Base-by-base conservation (phyloP, 2,329 filamentous ascomycete genomes). In the Ophiocordyceps camponoti-floridani region DNA sequence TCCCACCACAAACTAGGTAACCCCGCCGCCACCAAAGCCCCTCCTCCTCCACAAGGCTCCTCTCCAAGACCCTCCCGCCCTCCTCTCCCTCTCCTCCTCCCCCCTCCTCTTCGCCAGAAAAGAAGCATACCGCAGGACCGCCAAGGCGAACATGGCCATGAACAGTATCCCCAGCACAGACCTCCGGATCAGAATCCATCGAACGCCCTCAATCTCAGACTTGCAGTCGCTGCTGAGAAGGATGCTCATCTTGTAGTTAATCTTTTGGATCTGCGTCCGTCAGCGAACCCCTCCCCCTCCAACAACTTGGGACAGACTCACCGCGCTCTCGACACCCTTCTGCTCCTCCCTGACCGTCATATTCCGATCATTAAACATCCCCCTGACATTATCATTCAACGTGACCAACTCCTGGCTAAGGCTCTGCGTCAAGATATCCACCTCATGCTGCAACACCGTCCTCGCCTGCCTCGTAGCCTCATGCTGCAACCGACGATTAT, bases 161-260 rank as follows among this genome's bases (percentile, higher is more conserved):
- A 80, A 76, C 44, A 79, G 56, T 49, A 81, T 78, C n/a, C 76
- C 77, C 35, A 77, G 58, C 27, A 77, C 75, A 19, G 76, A 75
- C 44, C 77, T 67, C 45, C 75, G 66, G 48, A 79, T 84, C 50
- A 80, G 63, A 38, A 95, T 79, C 91, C 91, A 96, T 47, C 91
- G 73, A 43, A 98, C 67, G 1, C 81, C 83, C 61, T 98, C 91
- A 43, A 96, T 88, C 54, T 95, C 84, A 4, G 84, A 89, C 59
- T 89, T 88, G 42, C 83, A 79, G 60, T 96, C 91, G 49, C 85
- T 91, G 59, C 86, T 93, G 40, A 98, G 72, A 38, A 77, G 73
- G 33, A 94, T 86, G 19, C 84, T 93, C 60, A 98, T 96, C 60
- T 94, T 91, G 64, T 96, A 94, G 63, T 89, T 94, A 52, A 96